Base-by-base conservation (phyloP, 2,329 filamentous ascomycete genomes). In the Penicillium sp. region DNA sequence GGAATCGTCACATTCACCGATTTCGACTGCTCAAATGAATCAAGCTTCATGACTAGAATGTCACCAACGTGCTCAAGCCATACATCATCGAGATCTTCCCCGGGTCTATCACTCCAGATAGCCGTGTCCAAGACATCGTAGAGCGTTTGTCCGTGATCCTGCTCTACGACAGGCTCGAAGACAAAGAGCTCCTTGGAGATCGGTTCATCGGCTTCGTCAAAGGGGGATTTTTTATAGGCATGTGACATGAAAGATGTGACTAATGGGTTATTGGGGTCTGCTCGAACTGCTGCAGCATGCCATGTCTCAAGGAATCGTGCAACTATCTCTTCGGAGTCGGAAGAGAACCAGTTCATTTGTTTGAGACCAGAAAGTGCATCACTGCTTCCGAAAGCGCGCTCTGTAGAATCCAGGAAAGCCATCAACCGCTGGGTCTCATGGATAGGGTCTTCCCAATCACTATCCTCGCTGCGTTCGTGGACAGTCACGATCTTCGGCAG, bases 341-440 rank as follows among this genome's bases (percentile, higher is more conserved):
- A 70, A 4, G 68, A 66, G 37, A 66, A 60, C 45, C 66, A 65
- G 35, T 67, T 64, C 49, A 74, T 65, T 35, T 65, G 63, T 31
- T 79, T 76, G 9, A 81, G 65, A 39, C 78, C 72, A 26, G 76
- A 71, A 42, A 88, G 72, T 1, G 77, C 76, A 61, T 83, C 82
- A 6, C 77, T 74, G 59, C 82, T 86, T 4, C 82, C 85, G 68
- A 87, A 88, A 2, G 83, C 79, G 55, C 86, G 79, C 44, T 81
- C 73, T 4, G 84, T 85, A 4, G 70, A 72, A 64, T 86, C 83
- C 48, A 88, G 69, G 54, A 87, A 85, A 4, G 85, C 84, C 77
- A 87, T 84, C 47, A 88, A 65, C 13, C 86, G 79, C 67, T 88
- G 86, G 35, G 79, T 75, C 69, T 88, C 86, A 48, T 81, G 73